Percentiles rank a stretch among this genome's conserved stretches.
Conservation (phyloP, 768 basidiomycete species). For the Dacryopinax primogenitus region DNA sequence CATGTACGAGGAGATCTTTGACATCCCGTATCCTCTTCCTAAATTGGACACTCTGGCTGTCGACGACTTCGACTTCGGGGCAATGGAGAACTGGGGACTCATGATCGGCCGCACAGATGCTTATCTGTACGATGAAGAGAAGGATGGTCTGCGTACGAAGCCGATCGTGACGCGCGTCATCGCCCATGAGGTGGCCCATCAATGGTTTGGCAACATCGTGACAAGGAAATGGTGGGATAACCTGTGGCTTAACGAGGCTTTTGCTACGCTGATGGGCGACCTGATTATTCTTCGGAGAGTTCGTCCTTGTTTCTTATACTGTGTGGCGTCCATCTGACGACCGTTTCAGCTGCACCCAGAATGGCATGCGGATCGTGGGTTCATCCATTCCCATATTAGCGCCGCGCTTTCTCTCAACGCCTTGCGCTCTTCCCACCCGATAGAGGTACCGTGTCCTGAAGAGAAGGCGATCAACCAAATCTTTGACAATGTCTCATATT, state of each 20-base stretch:
- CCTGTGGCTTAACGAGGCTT: conserved; percentile 45
- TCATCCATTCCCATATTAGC: conserved; percentile 64
- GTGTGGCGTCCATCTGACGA: conserved; percentile 34
- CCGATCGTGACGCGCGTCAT: conserved; percentile 59
- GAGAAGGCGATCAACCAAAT: conserved; percentile 82
- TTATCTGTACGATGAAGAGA: conserved; percentile 64
- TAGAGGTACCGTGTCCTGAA: conserved; percentile 82
- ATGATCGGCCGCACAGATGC: conserved; percentile 80
- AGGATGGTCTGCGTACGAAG: conserved; percentile 59
- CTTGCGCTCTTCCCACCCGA: conserved; percentile 77
- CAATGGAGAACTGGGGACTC: conserved; percentile 92
- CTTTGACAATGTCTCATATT: conserved; percentile 78
- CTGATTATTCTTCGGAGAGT: conserved; percentile 47
- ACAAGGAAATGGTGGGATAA: conserved; percentile 93
- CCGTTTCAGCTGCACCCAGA: conserved; percentile 44
- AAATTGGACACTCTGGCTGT: conserved; percentile 89
- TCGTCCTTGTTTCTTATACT: conserved; percentile 40
- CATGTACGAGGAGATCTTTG: conserved; percentile 81
- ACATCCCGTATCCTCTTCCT: conserved; percentile 82
- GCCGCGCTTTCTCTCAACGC: conserved; percentile 75
- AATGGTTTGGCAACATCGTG: conserved; percentile 80
- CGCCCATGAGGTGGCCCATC: conserved; percentile 70
- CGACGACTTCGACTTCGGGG: conserved; percentile 78
- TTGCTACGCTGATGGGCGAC: conserved; percentile 84
- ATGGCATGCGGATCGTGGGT: conserved; percentile 71